phyloP scores from a whole-genome alignment of 768 basidiomycete species.

The Cytidiella melzeri region DNA sequence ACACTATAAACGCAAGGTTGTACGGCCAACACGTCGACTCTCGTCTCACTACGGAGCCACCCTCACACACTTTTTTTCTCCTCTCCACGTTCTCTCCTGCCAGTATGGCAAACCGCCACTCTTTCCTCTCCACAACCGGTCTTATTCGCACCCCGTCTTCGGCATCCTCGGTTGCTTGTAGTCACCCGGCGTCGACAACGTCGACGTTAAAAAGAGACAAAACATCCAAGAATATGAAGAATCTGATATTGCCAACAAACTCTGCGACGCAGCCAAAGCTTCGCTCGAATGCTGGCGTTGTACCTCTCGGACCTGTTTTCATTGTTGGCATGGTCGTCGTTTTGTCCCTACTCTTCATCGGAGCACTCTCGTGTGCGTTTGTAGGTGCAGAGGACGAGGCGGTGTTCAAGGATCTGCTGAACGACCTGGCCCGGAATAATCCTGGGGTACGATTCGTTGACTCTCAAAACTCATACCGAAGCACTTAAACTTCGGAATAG shows the following conservation, averaged over 20 bases:
- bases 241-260: background rate
- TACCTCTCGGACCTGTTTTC: slow-evolving; percentile 23
- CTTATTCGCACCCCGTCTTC: slow-evolving; percentile 18
- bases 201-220: no score
- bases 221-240: slow-evolving; percentile 4
- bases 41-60: background rate
- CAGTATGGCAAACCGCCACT: slow-evolving; percentile 29
- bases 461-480: background rate
- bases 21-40: background rate
- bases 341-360: slow-evolving; percentile 43
- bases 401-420: slow-evolving; percentile 33
- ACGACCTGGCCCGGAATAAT: slow-evolving; percentile 32
- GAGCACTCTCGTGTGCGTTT: slow-evolving; percentile 43
- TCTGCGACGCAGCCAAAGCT: background rate
- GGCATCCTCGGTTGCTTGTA: background rate
- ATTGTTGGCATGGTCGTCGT: slow-evolving; percentile 33
- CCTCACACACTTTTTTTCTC: slow-evolving; percentile 15
- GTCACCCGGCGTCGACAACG: background rate
- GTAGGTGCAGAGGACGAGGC: slow-evolving; percentile 39
- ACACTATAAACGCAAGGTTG: no score
- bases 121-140: slow-evolving; percentile 36
- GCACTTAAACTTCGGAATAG: slow-evolving; percentile 22
- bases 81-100: slow-evolving; percentile 31
- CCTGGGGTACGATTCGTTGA: slow-evolving; percentile 37
- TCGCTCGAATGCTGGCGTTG: slow-evolving; percentile 16